A percentile compares a stretch with the other conserved stretches of the same genome.
Evolutionary conservation across 345 rosid genomes (phyloP).

Genomic region (Rhizophora mangle): DNA sequence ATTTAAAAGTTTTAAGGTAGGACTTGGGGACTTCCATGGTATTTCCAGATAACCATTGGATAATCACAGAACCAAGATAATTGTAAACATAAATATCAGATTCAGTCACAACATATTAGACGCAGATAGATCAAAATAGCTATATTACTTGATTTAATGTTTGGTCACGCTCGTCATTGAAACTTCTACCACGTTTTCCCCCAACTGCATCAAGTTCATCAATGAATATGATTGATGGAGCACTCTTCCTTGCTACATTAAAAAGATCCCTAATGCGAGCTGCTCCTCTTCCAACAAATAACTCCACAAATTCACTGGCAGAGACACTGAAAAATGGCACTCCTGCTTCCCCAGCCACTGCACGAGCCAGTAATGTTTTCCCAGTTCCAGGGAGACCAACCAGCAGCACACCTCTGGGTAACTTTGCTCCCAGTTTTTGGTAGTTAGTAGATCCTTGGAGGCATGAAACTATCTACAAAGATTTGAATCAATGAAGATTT

Average conservation of each 20-base stretch:
- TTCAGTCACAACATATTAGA: constrained; percentile 3
- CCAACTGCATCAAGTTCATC: constrained; percentile 99
- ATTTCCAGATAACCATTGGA: too few species aligned
- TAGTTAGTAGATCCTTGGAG: constrained; percentile 89
- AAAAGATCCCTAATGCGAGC: constrained; percentile 94
- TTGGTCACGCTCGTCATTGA: constrained; percentile 95
- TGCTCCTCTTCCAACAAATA: constrained; percentile 99
- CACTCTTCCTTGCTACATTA: constrained; percentile 65
- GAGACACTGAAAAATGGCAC: constrained; percentile 92
- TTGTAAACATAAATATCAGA: background rate
- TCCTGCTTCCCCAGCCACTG: constrained; percentile 96
- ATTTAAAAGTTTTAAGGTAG: too few species aligned
- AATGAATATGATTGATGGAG: constrained; percentile 88
- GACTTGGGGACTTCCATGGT: too few species aligned
- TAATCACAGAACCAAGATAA: background rate
- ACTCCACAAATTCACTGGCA: constrained; percentile 94
- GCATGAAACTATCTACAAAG: constrained; percentile 83
- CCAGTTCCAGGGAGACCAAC: constrained; percentile 99
- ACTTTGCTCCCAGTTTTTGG: constrained; percentile 76
- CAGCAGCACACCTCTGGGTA: constrained; percentile 86
- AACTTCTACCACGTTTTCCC: constrained; percentile 95
- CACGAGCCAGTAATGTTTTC: constrained; percentile 91
- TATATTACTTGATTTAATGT: constrained; percentile 78
- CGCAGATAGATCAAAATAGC: constrained; percentile 2
- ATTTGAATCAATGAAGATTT: constrained; percentile 13